A percentile compares a stretch with the other conserved stretches of the same genome.
phyloP scores from a whole-genome alignment of 2,329 filamentous ascomycete genomes.

The Colletotrichum melonis region DNA sequence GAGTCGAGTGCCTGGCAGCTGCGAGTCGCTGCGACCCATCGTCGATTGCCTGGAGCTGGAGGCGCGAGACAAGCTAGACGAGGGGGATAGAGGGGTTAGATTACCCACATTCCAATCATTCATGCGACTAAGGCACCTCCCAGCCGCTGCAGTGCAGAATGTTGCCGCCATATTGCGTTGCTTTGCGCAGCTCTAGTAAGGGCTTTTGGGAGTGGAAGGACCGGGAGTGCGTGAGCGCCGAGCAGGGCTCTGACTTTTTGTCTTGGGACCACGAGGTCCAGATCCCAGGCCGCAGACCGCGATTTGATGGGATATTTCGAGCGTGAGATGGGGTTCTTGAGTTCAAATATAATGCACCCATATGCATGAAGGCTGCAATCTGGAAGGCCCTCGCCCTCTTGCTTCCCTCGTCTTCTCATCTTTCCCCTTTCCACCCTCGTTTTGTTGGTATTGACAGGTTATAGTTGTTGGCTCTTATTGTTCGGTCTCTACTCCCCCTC shows the following conservation, averaged over 20 bases:
- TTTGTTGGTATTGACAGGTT: background rate
- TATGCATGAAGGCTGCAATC: background rate
- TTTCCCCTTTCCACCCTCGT: background rate
- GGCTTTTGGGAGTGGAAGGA: background rate
- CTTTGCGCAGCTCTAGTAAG: conserved; percentile 6
- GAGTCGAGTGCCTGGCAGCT: conserved; percentile 17
- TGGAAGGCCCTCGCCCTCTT: background rate
- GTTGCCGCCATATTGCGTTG: conserved; percentile 32
- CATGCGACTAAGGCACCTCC: conserved; percentile 31
- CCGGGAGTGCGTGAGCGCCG: conserved; percentile 6
- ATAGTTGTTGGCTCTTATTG: background rate
- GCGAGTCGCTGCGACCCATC: conserved; percentile 29
- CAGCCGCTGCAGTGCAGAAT: conserved; percentile 31
- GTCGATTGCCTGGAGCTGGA: conserved; percentile 19
- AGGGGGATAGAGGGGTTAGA: conserved; percentile 24
- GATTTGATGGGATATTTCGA: background rate
- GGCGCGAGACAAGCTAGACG: conserved; percentile 20
- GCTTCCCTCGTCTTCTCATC: background rate
- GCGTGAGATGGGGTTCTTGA: background rate
- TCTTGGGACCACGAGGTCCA: background rate
- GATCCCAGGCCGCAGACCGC: background rate
- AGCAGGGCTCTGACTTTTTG: background rate
- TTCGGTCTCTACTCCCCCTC: background rate
- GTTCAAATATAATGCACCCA: background rate
- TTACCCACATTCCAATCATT: conserved; percentile 34